Base-by-base conservation (phyloP, 345 rosid genomes). In the Trapa incisa region DNA sequence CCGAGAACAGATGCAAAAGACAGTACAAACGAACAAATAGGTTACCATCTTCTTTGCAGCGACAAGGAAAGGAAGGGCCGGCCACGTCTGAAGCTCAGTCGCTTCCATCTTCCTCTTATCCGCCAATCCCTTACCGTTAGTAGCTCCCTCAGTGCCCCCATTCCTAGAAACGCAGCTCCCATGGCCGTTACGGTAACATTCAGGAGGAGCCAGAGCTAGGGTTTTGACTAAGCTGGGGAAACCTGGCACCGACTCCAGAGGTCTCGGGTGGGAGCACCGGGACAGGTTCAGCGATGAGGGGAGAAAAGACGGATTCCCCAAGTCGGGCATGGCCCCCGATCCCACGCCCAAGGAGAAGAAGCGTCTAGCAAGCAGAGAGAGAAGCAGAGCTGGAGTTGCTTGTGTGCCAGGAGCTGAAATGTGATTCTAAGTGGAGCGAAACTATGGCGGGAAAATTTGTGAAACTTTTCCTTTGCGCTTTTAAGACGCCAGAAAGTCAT, bases 61-160 rank as follows among this genome's bases (percentile, higher is more conserved):
- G 37, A 75, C 80, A 3, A 92, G 91, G 68, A 92, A 92, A 13
- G 98, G 96, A 53, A 92, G 89, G 65, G 75, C 67, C 71, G 82
- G 82, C 52, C 33, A 74, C 33, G 89, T 78, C 61, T 74, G 73
- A 0, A 81, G 69, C 61, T 71, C 79, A 37, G 83, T 89, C 33
- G 78, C 74, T 54, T 79, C 89, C 70, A 80, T 72, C 77, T 83
- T 84, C 81, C 76, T 76, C 77, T 56, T 71, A 29, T 57, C 78
- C 91, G 87, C 47, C 47, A 35, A 48, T 33, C 15, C 42, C 61
- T 48, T 56, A 36, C 35, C 45, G 36, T 38, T 67, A 16, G 15
- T 42, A 41, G 61, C 62, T 38, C 42, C 70, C 0, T 37, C 38
- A 35, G 37, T 36, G 32, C 22, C 48, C 41, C 16, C 11, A 12